Percentiles rank a stretch among this genome's conserved stretches.
Evolutionary conservation across 2,329 filamentous ascomycete species (phyloP).

Genomic region (Alternaria gaisen): DNA sequence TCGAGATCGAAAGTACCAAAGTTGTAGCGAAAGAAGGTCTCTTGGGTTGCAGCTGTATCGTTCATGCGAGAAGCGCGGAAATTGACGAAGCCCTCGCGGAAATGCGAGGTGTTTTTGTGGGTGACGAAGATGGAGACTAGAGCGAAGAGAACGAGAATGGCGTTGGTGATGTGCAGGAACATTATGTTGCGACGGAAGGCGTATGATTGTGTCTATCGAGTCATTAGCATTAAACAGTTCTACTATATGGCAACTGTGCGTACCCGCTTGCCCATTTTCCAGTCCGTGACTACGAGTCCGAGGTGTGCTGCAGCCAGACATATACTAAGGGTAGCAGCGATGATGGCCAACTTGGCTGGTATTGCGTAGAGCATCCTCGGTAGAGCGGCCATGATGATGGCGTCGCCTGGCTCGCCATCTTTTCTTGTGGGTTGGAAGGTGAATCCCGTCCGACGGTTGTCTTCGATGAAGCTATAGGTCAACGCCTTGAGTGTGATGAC

Average conservation of each 20-base stretch:
- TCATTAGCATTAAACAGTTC: neutral
- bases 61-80: conserved; percentile 29
- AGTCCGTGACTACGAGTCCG: conserved; percentile 35
- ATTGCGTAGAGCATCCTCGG: conserved; percentile 35
- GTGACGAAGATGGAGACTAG: conserved; percentile 43
- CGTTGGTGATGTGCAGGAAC: conserved; percentile 44
- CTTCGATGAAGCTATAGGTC: conserved; percentile 46
- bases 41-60: conserved; percentile 16
- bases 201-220: conserved; percentile 38
- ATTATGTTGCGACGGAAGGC: conserved; percentile 47
- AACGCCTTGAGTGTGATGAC: conserved; percentile 41
- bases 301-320: conserved; percentile 33
- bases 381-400: conserved; percentile 40
- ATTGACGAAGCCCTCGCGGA: conserved; percentile 38
- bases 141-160: conserved; percentile 41
- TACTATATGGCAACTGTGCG: neutral
- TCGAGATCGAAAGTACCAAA: conserved; percentile 48
- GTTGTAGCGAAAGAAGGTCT: conserved; percentile 39
- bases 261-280: conserved; percentile 39
- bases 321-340: conserved; percentile 34
- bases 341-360: conserved; percentile 41
- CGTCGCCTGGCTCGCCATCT: conserved; percentile 15
- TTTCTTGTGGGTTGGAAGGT: conserved; percentile 30
- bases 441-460: conserved; percentile 44
- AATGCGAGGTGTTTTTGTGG: conserved; percentile 42